Evolutionary conservation across 495 filamentous ascomycete species (phyloP).

Genomic region (Aspergillus leporis): DNA sequence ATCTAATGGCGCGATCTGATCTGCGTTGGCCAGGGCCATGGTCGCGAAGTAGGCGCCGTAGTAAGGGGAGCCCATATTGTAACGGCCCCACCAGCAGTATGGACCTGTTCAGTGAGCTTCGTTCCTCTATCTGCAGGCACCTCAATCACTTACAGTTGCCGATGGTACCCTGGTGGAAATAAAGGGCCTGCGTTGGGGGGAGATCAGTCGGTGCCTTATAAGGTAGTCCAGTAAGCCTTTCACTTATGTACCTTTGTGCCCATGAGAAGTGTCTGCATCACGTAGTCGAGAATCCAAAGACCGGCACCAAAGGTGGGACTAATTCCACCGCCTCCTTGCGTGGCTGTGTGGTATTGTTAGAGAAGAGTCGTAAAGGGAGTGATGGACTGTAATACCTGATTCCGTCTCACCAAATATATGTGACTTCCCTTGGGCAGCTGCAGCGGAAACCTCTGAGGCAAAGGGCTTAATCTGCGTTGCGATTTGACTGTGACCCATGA

Average conservation of each 20-base stretch:
- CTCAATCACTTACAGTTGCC: conserved; percentile 45
- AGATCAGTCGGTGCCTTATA: neutral
- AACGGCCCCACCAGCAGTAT: conserved; percentile 62
- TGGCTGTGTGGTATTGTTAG: conserved; percentile 21
- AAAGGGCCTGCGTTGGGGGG: conserved; percentile 31
- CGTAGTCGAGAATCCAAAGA: conserved; percentile 63
- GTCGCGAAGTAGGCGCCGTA: conserved; percentile 59
- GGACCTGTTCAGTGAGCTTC: conserved; percentile 33
- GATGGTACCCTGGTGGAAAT: conserved; percentile 64
- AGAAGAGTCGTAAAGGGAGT: neutral
- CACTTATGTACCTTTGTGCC: conserved; percentile 32
- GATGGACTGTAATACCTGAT: conserved; percentile 37
- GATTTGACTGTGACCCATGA: conserved; percentile 56
- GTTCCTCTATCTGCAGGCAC: neutral
- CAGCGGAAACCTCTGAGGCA: conserved; percentile 50
- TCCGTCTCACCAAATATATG: conserved; percentile 64
- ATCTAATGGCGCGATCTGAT: conserved; percentile 52
- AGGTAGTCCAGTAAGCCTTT: too few relatives aligned
- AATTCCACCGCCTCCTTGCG: conserved; percentile 42
- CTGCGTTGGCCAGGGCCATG: conserved; percentile 51
- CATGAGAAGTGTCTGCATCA: conserved; percentile 50
- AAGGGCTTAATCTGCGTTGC: conserved; percentile 48
- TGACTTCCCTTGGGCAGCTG: conserved; percentile 43
- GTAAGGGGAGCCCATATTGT: conserved; percentile 57
- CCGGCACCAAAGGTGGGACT: conserved; percentile 59